Conservation (phyloP, 2,329 filamentous ascomycete species). For the Epichloe brachyelytri region DNA sequence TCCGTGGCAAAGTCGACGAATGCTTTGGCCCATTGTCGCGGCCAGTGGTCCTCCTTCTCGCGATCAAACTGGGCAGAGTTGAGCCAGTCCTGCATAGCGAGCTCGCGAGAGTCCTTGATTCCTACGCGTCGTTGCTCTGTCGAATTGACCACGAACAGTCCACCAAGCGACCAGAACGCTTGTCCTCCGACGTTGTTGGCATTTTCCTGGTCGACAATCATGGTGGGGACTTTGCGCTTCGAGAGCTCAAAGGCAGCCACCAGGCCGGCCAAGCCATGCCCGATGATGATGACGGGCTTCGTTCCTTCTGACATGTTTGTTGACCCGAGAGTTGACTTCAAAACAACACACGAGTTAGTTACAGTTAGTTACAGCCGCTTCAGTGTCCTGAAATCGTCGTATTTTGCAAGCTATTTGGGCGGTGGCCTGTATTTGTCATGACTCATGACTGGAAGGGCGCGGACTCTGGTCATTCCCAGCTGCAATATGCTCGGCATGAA, state of each 20-base stretch:
- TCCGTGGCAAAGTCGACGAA: slow-evolving; percentile 49
- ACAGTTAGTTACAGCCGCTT: too few relatives aligned
- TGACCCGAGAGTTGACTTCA: too few relatives aligned
- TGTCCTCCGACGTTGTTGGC: slow-evolving; percentile 44
- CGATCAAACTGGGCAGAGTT: slow-evolving; percentile 46
- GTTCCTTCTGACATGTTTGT: slow-evolving; percentile 10
- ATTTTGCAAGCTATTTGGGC: too few relatives aligned
- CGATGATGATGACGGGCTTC: slow-evolving; percentile 39
- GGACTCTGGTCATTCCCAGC: too few relatives aligned
- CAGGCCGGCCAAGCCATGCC: slow-evolving; percentile 44
- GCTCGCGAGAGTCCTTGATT: slow-evolving; percentile 42
- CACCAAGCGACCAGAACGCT: slow-evolving; percentile 52
- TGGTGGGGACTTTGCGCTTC: slow-evolving; percentile 32
- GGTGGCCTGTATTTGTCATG: too few relatives aligned
- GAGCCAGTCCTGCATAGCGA: slow-evolving; percentile 48
- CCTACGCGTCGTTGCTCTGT: slow-evolving; percentile 42
- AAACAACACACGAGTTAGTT: too few relatives aligned
- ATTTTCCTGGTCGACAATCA: slow-evolving; percentile 47
- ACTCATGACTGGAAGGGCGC: too few relatives aligned
- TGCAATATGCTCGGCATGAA: too few relatives aligned
- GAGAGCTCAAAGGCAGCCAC: slow-evolving; percentile 46
- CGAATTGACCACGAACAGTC: slow-evolving; percentile 47
- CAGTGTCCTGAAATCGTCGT: too few relatives aligned
- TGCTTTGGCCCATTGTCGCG: slow-evolving; percentile 47
- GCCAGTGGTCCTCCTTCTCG: slow-evolving; percentile 42